Evolutionary conservation across 306 rosid species (phyloP).

Genomic region (Medicago lupulina): DNA sequence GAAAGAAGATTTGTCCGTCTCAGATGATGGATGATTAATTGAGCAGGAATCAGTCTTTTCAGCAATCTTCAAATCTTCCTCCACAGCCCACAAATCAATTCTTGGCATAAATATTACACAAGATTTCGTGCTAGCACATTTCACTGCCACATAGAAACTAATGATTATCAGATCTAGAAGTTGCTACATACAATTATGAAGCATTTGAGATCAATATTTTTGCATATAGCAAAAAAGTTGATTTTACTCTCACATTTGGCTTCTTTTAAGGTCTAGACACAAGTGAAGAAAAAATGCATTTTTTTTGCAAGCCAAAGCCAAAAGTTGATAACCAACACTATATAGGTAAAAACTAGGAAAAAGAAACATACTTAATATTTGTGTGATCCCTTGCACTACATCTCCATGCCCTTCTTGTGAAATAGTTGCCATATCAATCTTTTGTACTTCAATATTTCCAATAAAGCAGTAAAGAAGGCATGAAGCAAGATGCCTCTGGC

Average conservation of each 20-base stretch:
- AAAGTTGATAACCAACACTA: background rate
- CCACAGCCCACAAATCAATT: slow-evolving; percentile 93
- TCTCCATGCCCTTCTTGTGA: slow-evolving; percentile 95
- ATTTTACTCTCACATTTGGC: slow-evolving; percentile 19
- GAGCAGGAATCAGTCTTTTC: slow-evolving; percentile 57
- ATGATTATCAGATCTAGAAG: slow-evolving; percentile 32
- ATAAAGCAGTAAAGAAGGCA: slow-evolving; percentile 87
- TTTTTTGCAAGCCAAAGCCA: slow-evolving; percentile 20
- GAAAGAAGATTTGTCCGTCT: slow-evolving; percentile 44
- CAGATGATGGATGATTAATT: slow-evolving; percentile 42
- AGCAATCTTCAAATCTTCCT: slow-evolving; percentile 49
- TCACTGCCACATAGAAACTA: slow-evolving; percentile 67
- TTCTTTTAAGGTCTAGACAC: background rate
- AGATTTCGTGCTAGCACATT: slow-evolving; percentile 69
- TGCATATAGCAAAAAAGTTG: slow-evolving; percentile 8
- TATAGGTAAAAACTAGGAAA: slow-evolving; percentile 18
- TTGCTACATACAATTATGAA: slow-evolving; percentile 20
- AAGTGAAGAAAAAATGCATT: background rate
- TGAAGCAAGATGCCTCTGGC: slow-evolving; percentile 94
- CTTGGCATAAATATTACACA: slow-evolving; percentile 88
- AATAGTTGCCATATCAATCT: slow-evolving; percentile 94
- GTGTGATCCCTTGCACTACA: slow-evolving; percentile 80
- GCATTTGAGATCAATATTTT: slow-evolving; percentile 29
- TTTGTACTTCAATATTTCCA: slow-evolving; percentile 76
- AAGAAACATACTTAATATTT: slow-evolving; percentile 70